Evolutionary conservation across 768 basidiomycete species (phyloP).

Genomic region (Scleroderma bovista): DNA sequence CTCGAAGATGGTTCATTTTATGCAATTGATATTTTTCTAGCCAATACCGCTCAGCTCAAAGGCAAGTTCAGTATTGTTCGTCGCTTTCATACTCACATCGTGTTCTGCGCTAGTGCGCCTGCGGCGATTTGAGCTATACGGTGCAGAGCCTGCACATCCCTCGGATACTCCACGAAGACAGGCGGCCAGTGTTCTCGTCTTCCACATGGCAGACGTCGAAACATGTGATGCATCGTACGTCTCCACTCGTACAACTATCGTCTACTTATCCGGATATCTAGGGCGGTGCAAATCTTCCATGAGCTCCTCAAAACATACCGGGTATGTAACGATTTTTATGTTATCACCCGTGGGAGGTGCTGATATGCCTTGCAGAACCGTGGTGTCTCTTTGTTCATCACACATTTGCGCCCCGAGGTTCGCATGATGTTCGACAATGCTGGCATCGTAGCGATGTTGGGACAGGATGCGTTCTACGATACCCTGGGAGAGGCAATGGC

Average conservation of each 20-base stretch:
- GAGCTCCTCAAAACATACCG: slow-evolving; percentile 77
- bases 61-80: slow-evolving; percentile 30
- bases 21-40: slow-evolving; percentile 31
- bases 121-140: slow-evolving; percentile 85
- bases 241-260: too few species aligned
- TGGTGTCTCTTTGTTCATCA: slow-evolving; percentile 40
- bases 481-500: slow-evolving; percentile 40
- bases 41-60: slow-evolving; percentile 94
- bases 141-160: slow-evolving; percentile 73
- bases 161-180: slow-evolving; percentile 79
- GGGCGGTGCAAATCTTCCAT: slow-evolving; percentile 78
- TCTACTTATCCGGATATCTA: slow-evolving; percentile 21
- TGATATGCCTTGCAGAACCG: slow-evolving; percentile 29
- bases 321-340: slow-evolving; percentile 34
- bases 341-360: background rate
- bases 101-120: slow-evolving; percentile 51
- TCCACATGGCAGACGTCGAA: slow-evolving; percentile 92
- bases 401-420: slow-evolving; percentile 37
- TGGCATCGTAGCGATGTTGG: slow-evolving; percentile 39
- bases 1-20: background rate
- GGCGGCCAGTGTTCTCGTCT: slow-evolving; percentile 73
- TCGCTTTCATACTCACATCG: too few species aligned
- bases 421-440: slow-evolving; percentile 37
- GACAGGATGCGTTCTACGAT: slow-evolving; percentile 39
- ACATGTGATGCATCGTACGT: slow-evolving; percentile 85